Evolutionary conservation across 2,329 filamentous ascomycete species (phyloP).

Genomic region (Pseudocercospora cruenta): DNA sequence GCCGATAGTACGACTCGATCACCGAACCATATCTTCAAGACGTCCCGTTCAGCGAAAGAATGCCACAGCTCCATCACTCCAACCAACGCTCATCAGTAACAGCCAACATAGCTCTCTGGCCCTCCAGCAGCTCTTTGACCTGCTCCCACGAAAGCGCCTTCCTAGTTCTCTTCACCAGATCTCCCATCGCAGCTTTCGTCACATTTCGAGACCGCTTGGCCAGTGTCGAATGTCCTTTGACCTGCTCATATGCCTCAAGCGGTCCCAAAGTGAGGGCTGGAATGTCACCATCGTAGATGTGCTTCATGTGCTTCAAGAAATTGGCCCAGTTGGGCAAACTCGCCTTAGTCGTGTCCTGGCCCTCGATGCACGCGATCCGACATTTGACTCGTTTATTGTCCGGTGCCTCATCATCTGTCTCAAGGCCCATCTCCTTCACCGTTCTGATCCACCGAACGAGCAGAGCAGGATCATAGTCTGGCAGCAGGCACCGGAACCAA

Average conservation of each 20-base stretch:
- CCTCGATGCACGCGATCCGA: no score
- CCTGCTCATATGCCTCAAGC: no score
- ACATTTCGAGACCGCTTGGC: no score
- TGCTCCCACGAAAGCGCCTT: neutral
- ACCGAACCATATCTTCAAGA: no score
- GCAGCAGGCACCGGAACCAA: neutral
- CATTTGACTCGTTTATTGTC: no score
- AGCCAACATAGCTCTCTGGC: slow-evolving; percentile 8
- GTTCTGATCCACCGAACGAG: neutral
- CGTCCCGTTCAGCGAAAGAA: no score
- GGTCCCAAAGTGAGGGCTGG: neutral
- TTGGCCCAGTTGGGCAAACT: slow-evolving; percentile 11
- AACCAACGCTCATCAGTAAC: slow-evolving; percentile 7
- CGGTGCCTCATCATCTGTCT: neutral
- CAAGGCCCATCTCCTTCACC: neutral
- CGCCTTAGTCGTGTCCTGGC: neutral
- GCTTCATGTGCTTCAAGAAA: slow-evolving; percentile 1
- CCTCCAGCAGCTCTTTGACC: slow-evolving; percentile 6
- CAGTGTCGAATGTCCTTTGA: no score
- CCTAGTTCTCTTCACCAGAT: neutral
- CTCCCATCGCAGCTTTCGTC: neutral
- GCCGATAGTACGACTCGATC: no score
- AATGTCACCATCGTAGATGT: slow-evolving; percentile 1
- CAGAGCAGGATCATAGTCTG: neutral
- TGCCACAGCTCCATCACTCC: neutral